Conservation (phyloP, 140 eudicot species). For the Ambrosia hybrid region DNA sequence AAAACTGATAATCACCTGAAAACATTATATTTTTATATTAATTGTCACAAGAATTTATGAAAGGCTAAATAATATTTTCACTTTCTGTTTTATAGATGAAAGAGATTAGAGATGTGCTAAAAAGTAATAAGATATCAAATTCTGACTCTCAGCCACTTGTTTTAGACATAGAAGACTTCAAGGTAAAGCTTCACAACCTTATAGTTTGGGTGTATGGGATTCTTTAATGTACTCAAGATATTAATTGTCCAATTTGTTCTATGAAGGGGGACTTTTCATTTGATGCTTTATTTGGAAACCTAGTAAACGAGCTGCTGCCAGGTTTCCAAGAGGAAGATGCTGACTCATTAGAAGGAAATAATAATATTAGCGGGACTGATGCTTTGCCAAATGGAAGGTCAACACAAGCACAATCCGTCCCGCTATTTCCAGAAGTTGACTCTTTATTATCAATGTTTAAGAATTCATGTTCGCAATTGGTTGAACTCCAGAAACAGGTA, state of each 20-base stretch:
- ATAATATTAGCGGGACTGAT: slow-evolving; percentile 50
- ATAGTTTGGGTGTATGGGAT: slow-evolving; percentile 12
- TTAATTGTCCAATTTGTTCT: slow-evolving; percentile 23
- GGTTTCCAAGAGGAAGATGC: slow-evolving; percentile 82
- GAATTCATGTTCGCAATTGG: slow-evolving; percentile 82
- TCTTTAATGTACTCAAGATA: slow-evolving; percentile 16
- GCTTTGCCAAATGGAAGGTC: slow-evolving; percentile 62
- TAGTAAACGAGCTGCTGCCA: slow-evolving; percentile 88
- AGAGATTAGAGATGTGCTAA: slow-evolving; percentile 57
- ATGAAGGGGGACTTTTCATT: slow-evolving; percentile 88
- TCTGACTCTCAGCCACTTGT: slow-evolving; percentile 67
- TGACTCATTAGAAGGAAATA: slow-evolving; percentile 64
- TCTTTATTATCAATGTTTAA: slow-evolving; percentile 63
- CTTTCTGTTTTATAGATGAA: slow-evolving; percentile 57
- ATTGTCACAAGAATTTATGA: slow-evolving; percentile 19
- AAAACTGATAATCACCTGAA: not conserved
- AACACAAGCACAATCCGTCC: slow-evolving; percentile 56
- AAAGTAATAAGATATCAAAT: slow-evolving; percentile 39
- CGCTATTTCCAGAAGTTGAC: slow-evolving; percentile 95
- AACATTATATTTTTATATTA: not conserved
- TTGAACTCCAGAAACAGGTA: slow-evolving; percentile 85
- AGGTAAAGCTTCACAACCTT: slow-evolving; percentile 52
- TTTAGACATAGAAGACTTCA: slow-evolving; percentile 83
- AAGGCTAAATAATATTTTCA: slow-evolving; percentile 12
- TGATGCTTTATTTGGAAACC: slow-evolving; percentile 87